Base-by-base conservation (phyloP, 2,329 filamentous ascomycete species). In the Nemania serpens region DNA sequence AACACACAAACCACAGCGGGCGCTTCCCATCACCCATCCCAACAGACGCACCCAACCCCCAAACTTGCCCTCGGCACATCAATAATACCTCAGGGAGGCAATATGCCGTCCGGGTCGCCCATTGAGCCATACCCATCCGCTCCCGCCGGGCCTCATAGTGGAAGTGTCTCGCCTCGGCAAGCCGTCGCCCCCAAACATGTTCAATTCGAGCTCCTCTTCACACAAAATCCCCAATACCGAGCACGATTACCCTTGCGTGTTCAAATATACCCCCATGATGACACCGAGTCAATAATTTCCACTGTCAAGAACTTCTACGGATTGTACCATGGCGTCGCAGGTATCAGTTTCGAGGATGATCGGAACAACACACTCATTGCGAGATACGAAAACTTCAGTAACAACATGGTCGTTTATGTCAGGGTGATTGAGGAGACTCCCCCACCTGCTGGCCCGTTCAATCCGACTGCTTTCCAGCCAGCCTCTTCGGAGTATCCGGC, bases 251-350 rank as follows among this genome's bases (percentile, higher is more conserved):
- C 91, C n/a, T 88, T 94, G 86, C 84, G 90, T 71, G 90, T 94
- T 55, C 91, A 96, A 72, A 97, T 99, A 69, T 97, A 90, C 73
- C 91, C 91, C 48, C 93, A 98, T 77, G 95, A 99, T 80, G 93
- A 91, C 54, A 98, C 94, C 20, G 94, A 98, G 74, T 97, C 93
- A 37, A 99, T 99, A 78, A 91, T 98, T 66, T 95, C 93, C 13
- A 98, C 95, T 1, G 94, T 98, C 73, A 98, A 97, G 84, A 98
- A 97, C 81, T 98, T 98, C 80, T 98, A 97, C 75, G 95, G 95
- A 63, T 84, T 99, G 68, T 97, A 97, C 75, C 91, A 94, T 39
- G 84, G 86, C 69, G 87, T 86, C 68, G 89, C 89, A 74, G 93
- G 95, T 67, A 90, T 99, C 73, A 96, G 92, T 78, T 98, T 99